phyloP scores from a whole-genome alignment of 257 asterid genomes.

The Verbena officinalis region DNA sequence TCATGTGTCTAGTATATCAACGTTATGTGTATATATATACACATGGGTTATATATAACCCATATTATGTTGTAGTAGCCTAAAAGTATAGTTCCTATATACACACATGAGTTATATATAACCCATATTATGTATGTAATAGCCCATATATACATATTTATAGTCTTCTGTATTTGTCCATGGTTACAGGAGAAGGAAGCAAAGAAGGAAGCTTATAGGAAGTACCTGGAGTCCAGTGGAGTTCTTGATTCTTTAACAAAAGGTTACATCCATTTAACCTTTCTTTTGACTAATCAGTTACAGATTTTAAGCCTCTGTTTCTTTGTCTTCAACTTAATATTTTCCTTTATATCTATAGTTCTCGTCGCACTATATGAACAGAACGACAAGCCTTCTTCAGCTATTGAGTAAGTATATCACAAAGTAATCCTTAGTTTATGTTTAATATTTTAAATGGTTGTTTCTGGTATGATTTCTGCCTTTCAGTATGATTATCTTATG shows the following conservation, averaged over 20 bases:
- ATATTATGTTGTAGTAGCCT: too few relatives aligned
- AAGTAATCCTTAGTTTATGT: constrained; percentile 7
- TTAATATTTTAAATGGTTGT: constrained; percentile 4
- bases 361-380: constrained; percentile 90
- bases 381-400: constrained; percentile 92
- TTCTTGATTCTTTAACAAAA: constrained; percentile 85
- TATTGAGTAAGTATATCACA: constrained; percentile 64
- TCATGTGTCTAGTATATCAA: too few relatives aligned
- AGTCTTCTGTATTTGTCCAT: constrained; percentile 16
- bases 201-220: constrained; percentile 95
- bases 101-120: too few relatives aligned
- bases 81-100: too few relatives aligned
- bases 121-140: too few relatives aligned
- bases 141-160: too few relatives aligned
- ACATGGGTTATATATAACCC: too few relatives aligned
- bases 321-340: constrained; percentile 6
- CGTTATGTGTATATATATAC: too few relatives aligned
- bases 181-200: constrained; percentile 85
- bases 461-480: neutral
- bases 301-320: constrained; percentile 18
- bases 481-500: constrained; percentile 7
- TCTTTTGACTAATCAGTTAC: constrained; percentile 5
- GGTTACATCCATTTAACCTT: constrained; percentile 44
- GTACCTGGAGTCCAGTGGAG: constrained; percentile 89
- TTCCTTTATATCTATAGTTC: constrained; percentile 50